Conservation (phyloP, 1,139 yeast species). For the Neolecta irregularis region DNA sequence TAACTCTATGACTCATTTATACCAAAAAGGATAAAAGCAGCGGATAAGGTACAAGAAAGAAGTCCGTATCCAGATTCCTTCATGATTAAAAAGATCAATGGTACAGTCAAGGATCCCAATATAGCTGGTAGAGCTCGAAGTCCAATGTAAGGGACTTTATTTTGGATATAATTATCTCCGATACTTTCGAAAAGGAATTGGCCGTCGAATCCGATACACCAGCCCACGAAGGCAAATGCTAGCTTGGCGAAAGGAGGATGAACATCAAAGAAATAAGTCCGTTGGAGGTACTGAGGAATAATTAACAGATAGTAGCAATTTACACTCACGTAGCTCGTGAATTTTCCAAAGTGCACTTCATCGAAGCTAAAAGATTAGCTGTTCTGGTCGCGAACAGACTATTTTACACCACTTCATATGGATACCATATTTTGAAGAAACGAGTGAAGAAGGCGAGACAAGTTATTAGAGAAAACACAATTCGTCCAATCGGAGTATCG, state of each 20-base stretch:
- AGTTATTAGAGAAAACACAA: slow-evolving; percentile 39
- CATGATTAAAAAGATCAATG: slow-evolving; percentile 66
- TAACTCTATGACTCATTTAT: slow-evolving; percentile 14
- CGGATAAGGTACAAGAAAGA: slow-evolving; percentile 63
- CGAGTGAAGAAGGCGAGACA: slow-evolving; percentile 53
- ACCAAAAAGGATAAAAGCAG: slow-evolving; percentile 64
- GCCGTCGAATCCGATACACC: slow-evolving; percentile 78
- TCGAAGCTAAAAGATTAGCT: slow-evolving; percentile 36
- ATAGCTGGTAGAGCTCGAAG: slow-evolving; percentile 70
- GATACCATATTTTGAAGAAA: slow-evolving; percentile 54
- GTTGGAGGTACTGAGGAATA: slow-evolving; percentile 37
- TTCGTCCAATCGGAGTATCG: background rate
- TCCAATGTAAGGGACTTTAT: slow-evolving; percentile 80
- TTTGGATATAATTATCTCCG: slow-evolving; percentile 62
- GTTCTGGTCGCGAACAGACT: background rate
- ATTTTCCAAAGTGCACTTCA: slow-evolving; percentile 95
- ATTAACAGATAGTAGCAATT: background rate
- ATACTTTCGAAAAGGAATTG: slow-evolving; percentile 78
- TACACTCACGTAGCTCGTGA: slow-evolving; percentile 32
- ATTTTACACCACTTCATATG: slow-evolving; percentile 56
- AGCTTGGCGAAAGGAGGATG: slow-evolving; percentile 97
- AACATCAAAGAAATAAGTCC: slow-evolving; percentile 82
- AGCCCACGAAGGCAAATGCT: slow-evolving; percentile 80
- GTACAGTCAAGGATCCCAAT: slow-evolving; percentile 69
- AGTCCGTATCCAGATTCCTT: slow-evolving; percentile 70